Conservation (phyloP, 225 moss, liverwort and hornwort species). For the Rhytidiadelphus loreus region DNA sequence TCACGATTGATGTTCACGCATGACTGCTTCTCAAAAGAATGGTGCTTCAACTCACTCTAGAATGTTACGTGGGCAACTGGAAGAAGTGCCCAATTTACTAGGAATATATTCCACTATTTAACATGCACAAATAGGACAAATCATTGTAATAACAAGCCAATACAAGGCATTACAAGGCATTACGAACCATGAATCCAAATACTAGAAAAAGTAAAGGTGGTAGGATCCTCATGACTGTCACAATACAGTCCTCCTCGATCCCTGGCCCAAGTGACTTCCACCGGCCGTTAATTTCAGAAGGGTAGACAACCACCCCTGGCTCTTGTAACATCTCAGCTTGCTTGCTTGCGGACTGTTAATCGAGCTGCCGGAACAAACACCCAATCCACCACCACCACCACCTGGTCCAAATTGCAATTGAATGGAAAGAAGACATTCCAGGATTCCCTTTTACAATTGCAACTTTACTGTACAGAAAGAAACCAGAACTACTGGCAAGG, state of each 20-base stretch:
- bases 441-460: not conserved
- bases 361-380: slow-evolving; percentile 8
- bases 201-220: not conserved
- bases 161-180: not conserved
- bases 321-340: slow-evolving; percentile 7
- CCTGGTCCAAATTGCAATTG: not conserved
- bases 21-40: not conserved
- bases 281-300: slow-evolving; percentile 9
- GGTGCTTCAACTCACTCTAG: not conserved
- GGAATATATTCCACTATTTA: not conserved
- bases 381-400: not conserved
- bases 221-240: slow-evolving; percentile 3
- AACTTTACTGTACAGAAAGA: not conserved
- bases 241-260: slow-evolving; percentile 21
- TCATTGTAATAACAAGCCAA: not conserved
- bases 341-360: slow-evolving; percentile 13
- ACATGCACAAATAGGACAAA: not conserved
- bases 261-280: slow-evolving; percentile 29
- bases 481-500: not conserved
- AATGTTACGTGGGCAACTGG: not conserved
- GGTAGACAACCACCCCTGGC: not conserved
- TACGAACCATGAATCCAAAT: not conserved
- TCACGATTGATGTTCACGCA: not conserved
- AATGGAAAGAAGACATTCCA: not conserved
- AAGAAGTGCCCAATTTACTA: not conserved